Evolutionary conservation across 148 eudicot genomes (phyloP).

Genomic region (Chenopodium suecicum): DNA sequence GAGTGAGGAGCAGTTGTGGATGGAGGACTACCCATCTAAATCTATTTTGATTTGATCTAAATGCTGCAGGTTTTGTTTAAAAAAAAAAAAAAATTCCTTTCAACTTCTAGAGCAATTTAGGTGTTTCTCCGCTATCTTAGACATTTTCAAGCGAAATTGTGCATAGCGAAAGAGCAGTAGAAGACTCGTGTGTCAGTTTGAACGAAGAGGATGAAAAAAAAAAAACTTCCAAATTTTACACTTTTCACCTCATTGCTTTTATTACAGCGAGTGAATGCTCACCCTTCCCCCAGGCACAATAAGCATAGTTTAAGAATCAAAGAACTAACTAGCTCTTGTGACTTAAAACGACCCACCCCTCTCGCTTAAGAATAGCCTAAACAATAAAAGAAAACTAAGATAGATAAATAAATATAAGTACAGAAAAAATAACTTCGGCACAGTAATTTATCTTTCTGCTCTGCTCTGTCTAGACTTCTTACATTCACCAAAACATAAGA

Average conservation of each 20-base stretch:
- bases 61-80: too few relatives aligned
- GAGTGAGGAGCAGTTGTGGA: too few relatives aligned
- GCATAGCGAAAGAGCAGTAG: too few relatives aligned
- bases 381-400: conserved; percentile 4
- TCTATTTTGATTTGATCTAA: too few relatives aligned
- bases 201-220: background rate
- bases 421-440: conserved; percentile 14
- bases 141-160: too few relatives aligned
- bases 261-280: background rate
- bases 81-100: too few relatives aligned
- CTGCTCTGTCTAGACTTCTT: conserved; percentile 40
- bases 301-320: conserved; percentile 23
- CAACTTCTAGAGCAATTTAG: too few relatives aligned
- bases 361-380: conserved; percentile 25
- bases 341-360: conserved; percentile 14
- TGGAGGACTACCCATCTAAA: too few relatives aligned
- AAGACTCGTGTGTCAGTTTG: background rate
- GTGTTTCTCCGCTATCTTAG: too few relatives aligned
- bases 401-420: conserved; percentile 12
- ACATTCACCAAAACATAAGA: conserved; percentile 70
- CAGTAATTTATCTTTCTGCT: conserved; percentile 20
- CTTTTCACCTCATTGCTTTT: conserved; percentile 22
- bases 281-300: background rate
- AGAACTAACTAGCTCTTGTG: conserved; percentile 21
- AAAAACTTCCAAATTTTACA: background rate